Evolutionary conservation across 2,329 filamentous ascomycete species (phyloP), one percentile per base, ranked within the genome.

Genomic region (Aspergillus fischeri): DNA sequence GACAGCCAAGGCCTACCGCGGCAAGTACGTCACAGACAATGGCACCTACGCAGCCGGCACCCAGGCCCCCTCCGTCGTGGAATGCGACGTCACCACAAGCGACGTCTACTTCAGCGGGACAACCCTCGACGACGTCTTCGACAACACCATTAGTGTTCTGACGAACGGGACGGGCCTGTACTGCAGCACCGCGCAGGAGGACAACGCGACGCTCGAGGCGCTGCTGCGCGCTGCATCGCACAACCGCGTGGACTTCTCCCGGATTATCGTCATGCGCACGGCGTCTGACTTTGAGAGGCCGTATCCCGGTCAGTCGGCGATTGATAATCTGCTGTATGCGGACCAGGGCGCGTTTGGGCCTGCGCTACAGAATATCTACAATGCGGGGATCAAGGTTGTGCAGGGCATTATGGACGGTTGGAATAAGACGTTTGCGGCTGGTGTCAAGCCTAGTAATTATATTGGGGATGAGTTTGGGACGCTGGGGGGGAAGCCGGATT

Each of bases 201-300:
- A 91, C 68, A 89, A 86, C 64, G 88, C 87, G 0, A 83, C 82
- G 0, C 80, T 90, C 1, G 86, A 88, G 64, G 86, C 83, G 4
- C 75, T 91, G 28, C 72, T 89, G 21, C 81, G 88, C 11, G 81
- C 81, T 1, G 82, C 85, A 0, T 72, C 82, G 24, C 77, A 78
- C 60, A 80, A 82, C 2, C 66, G 84, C 4, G 81, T 86, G 3
- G 88, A 91, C 69, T 91, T 88, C 70, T 71, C 77, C 4, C 81
- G 88, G 3, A 80, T 88, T 60, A 86, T 91, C 54, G 73, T 90
- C 57, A 84, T 90, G 80, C 81, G 88, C 28, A 85, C 86, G 66
- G 86, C 81, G 1, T 87, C 85, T 9, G 84, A 91, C 74, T 91
- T 91, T 67, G 88, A 91, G 68, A 83, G 88, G 5, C 86, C 86